Conservation (phyloP, 148 eudicot genomes). For the Dianthus caryophyllus region DNA sequence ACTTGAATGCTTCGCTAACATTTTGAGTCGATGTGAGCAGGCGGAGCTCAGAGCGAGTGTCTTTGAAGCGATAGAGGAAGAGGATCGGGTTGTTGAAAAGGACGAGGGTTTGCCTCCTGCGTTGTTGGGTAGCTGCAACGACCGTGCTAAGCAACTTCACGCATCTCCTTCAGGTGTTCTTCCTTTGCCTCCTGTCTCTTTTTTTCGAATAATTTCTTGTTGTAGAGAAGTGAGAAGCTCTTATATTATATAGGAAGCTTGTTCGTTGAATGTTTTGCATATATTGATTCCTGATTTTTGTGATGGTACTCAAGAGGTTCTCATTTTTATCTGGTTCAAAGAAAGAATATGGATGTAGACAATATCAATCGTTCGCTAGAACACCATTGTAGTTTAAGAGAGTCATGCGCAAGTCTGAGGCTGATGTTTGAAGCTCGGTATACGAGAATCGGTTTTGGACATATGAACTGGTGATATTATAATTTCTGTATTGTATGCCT, state of each 20-base stretch:
- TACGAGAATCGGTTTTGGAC: too few relatives aligned
- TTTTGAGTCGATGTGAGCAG: constrained; percentile 28
- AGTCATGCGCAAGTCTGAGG: too few relatives aligned
- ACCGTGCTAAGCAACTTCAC: constrained; percentile 87
- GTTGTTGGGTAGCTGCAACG: constrained; percentile 89
- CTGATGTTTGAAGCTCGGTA: too few relatives aligned
- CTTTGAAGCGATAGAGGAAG: constrained; percentile 97
- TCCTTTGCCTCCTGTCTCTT: too few relatives aligned
- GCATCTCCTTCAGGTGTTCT: constrained; percentile 87
- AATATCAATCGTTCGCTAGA: not conserved
- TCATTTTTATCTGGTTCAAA: not conserved
- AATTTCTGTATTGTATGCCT: too few relatives aligned
- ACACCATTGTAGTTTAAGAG: not conserved
- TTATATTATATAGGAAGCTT: not conserved
- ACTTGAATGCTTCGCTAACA: not conserved
- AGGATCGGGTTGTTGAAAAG: constrained; percentile 68
- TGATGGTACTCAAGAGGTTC: not conserved
- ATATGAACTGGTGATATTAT: too few relatives aligned
- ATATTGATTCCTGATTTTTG: not conserved
- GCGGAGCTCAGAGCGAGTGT: constrained; percentile 97
- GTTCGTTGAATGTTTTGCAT: not conserved
- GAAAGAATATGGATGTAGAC: not conserved
- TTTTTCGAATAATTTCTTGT: too few relatives aligned
- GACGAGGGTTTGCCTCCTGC: constrained; percentile 94
- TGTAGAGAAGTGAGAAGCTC: too few relatives aligned